Evolutionary conservation across 177 flowering plant genomes (phyloP), one percentile per base, ranked within the genome.

Genomic region (Vitis hybrid): DNA sequence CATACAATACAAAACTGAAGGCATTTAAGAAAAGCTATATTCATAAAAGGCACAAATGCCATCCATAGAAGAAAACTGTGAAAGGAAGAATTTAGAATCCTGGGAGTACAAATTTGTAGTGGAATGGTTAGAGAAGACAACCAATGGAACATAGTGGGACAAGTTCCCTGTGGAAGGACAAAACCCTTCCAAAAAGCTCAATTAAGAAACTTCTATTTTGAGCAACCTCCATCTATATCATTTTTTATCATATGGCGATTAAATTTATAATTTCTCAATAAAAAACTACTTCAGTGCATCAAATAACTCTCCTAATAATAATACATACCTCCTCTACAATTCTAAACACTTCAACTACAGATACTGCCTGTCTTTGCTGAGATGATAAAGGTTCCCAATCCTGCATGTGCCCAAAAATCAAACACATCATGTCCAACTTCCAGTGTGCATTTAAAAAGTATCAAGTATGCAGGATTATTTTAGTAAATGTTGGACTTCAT

Each of bases 311-410:
- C 2, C 8, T 29, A 62, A 29, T 51, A 59, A 52, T 29, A 50
- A 26, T 5, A 19, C 64, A 60, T 77, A 87, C 98, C 89, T 93
- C 97, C 77, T 93, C 97, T 66, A 91, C 76, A 56, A 93, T 90
- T 74, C 97, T 82, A 77, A 93, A 89, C 12, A 93, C 89, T 87
- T 93, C 98, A 72, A 93, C 78, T 62, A 84, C 76, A 60, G 97
- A 93, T 74, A 86, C 75, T 68, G 91, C 90, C 29, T 89, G 93
- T 48, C 79, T 88, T 77, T 88, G 87, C 68, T 88, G 98, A 76
- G 69, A 73, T 49, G 98, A 93, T 71, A 93, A 68, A 73, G 98
- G 95, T 61, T 86, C 91, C 98, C 97, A 93, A 8, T 84, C 88
- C 98, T 93, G 83, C 81, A 82, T 45, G 57, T 61, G 26, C 49